Conservation (phyloP, 2,329 filamentous ascomycete genomes). For the Sarocladium brachiariae region DNA sequence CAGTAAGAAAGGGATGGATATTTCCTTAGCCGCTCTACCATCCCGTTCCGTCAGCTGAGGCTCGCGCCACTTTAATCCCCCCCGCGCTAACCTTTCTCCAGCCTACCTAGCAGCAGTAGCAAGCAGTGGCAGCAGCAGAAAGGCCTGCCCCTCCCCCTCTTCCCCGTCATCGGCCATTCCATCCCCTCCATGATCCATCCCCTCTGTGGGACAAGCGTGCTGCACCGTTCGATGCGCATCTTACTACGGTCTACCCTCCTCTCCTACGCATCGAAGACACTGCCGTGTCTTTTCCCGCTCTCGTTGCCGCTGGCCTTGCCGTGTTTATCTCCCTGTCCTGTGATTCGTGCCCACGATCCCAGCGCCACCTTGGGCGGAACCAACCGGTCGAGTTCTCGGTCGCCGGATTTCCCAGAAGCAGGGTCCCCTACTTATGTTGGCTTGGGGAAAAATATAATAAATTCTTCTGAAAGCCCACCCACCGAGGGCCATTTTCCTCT, state of each 20-base stretch:
- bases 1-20: background rate
- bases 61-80: constrained; percentile 4
- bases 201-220: background rate
- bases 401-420: background rate
- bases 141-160: background rate
- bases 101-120: too few relatives aligned
- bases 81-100: background rate
- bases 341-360: constrained; percentile 7
- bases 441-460: too few relatives aligned
- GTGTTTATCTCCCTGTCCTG: constrained; percentile 3
- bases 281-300: constrained; percentile 3
- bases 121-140: too few relatives aligned
- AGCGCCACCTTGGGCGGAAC: background rate
- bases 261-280: background rate
- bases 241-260: background rate
- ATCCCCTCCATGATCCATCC: background rate
- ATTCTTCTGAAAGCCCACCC: too few relatives aligned
- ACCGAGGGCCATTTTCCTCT: too few relatives aligned
- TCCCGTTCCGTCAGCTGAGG: background rate
- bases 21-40: background rate
- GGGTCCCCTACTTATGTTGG: too few relatives aligned
- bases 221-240: background rate
- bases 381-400: constrained; percentile 1
- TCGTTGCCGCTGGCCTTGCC: constrained; percentile 9
- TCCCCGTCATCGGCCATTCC: background rate